Base-by-base conservation (phyloP, 192 early-diverging fungal species). In the Chytriomyces hyalinus region DNA sequence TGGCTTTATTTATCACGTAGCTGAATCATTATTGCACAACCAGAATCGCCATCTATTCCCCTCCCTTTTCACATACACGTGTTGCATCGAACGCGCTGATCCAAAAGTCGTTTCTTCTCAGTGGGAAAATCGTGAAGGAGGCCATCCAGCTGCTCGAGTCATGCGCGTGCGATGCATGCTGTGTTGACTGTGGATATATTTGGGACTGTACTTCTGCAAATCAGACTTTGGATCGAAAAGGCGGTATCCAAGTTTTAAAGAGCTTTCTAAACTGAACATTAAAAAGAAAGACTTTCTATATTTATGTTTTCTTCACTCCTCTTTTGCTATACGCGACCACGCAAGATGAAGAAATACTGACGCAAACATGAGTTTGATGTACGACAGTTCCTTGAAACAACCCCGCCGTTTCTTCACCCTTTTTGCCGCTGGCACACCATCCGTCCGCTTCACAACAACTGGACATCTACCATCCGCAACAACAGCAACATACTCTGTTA, bases 91-190 rank as follows among this genome's bases (percentile, higher is more conserved):
- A 22, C 5, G 50, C 20, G n/a, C 47, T 84, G 26, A 65, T 79
- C 20, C 69, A 62, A n/a, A 83, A 84, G 69, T 81, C 80, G 15
- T 90, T 84, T 63, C 15, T 75, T 24, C 70, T 67, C 45, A 75
- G 86, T 75, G 78, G 73, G 13, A 64, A 78, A 2, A 10, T 90
- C 15, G 9, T 88, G 22, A n/a, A 51, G 26, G 60, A 60, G 3
- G 83, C 87, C 5, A 26, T 61, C 22, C 62, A 81, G 49, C 72
- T 75, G 28, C 82, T 89, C 17, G 79, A 78, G 28, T 46, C 45
- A 15, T 90, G 89, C 72, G 20, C 51, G 3, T 90, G 89, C 67
- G 75, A 76, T 65, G 73, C 70, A 13, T 87, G 86, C 1, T 90
- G 88, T 84, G 81, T 83, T 20, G 65, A 59, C 43, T 90, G 88